Percentiles rank a stretch among this genome's conserved stretches.
phyloP scores from a whole-genome alignment of 73 alveolate species.

The Paramecium biaurelia region DNA sequence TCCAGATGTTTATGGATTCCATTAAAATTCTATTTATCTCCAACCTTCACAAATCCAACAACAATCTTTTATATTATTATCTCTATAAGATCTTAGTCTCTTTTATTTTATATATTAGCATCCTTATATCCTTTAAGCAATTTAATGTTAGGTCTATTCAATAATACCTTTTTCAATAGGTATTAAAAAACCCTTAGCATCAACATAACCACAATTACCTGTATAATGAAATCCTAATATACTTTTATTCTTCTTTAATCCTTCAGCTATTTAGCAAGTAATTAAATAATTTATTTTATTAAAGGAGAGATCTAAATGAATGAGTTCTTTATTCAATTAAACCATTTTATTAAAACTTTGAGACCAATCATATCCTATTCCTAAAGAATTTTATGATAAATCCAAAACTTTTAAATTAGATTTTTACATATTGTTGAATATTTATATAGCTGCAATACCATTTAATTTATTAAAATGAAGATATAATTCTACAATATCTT shows the following conservation, averaged over 20 bases:
- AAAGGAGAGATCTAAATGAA: constrained; percentile 42
- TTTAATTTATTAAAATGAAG: constrained; percentile 7
- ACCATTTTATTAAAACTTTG: not conserved
- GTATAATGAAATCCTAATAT: constrained; percentile 54
- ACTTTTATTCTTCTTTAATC: constrained; percentile 37
- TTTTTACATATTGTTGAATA: constrained; percentile 33
- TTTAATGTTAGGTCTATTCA: not conserved
- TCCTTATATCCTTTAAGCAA: not conserved
- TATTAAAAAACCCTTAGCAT: constrained; percentile 46
- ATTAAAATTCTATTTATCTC: not conserved
- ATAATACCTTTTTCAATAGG: constrained; percentile 51
- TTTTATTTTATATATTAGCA: constrained; percentile 19
- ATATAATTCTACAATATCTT: not conserved
- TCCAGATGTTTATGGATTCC: constrained; percentile 49
- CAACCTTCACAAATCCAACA: constrained; percentile 69
- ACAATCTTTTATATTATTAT: not conserved
- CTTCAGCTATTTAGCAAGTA: not conserved
- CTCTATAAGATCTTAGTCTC: constrained; percentile 41
- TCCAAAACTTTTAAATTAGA: constrained; percentile 42
- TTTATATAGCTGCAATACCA: not conserved
- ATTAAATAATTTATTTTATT: not conserved
- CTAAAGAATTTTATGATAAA: constrained; percentile 29
- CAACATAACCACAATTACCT: constrained; percentile 63
- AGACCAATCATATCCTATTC: not conserved
- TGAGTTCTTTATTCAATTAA: not conserved